Evolutionary conservation across 805 yeast genomes (phyloP).

Genomic region (Debaryomyces castellii): DNA sequence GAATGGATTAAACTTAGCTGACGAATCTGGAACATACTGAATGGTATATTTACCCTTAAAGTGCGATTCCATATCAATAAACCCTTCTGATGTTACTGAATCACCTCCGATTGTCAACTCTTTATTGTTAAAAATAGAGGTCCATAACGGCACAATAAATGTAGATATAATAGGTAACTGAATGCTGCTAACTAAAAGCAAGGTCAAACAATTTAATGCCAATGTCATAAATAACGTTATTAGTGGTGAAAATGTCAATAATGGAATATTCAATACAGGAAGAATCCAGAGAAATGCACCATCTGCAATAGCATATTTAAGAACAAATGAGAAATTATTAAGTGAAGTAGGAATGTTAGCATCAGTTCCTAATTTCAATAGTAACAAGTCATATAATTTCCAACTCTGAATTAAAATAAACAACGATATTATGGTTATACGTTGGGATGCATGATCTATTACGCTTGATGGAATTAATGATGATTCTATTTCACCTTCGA

Average conservation of each 20-base stretch:
- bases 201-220: slow-evolving; percentile 47
- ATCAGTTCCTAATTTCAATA: slow-evolving; percentile 43
- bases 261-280: slow-evolving; percentile 75
- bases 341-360: slow-evolving; percentile 35
- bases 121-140: slow-evolving; percentile 35
- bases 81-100: slow-evolving; percentile 34
- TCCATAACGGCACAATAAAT: slow-evolving; percentile 41
- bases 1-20: slow-evolving; percentile 80
- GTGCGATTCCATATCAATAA: slow-evolving; percentile 54
- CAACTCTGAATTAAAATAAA: slow-evolving; percentile 81
- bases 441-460: slow-evolving; percentile 75
- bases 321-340: slow-evolving; percentile 56
- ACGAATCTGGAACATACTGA: slow-evolving; percentile 86
- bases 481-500: slow-evolving; percentile 4
- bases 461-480: slow-evolving; percentile 60
- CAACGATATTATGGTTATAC: slow-evolving; percentile 62
- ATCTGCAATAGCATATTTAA: slow-evolving; percentile 75
- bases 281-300: slow-evolving; percentile 66
- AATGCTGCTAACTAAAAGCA: slow-evolving; percentile 53
- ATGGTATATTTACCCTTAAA: slow-evolving; percentile 85
- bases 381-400: slow-evolving; percentile 71
- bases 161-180: slow-evolving; percentile 46
- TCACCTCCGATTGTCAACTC: slow-evolving; percentile 57
- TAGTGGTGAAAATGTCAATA: slow-evolving; percentile 63
- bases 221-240: slow-evolving; percentile 50